These are phyloP conservation scores for Penicillium sp. DNA, from an alignment of 2,329 filamentous ascomycete species.

Conservation along the genomic window DNA sequence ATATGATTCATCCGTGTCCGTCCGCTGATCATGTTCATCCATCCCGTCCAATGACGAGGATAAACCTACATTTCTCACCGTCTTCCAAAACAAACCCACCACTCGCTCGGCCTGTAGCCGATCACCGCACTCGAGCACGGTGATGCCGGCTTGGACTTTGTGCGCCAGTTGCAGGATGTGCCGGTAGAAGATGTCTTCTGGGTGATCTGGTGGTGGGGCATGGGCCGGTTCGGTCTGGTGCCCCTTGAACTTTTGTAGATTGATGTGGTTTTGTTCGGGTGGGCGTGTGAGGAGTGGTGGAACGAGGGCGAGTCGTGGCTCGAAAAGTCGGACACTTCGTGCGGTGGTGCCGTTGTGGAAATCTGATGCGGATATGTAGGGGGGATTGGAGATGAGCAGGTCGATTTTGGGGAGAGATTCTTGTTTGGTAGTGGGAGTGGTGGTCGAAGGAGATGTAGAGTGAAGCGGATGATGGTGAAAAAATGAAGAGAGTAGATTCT, in stretches of 20 bases:
- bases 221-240: too few relatives aligned
- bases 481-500: too few relatives aligned
- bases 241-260: too few relatives aligned
- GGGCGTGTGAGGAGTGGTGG: slow-evolving; percentile 35
- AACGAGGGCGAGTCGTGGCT: slow-evolving; percentile 76
- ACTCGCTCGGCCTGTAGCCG: slow-evolving; percentile 30
- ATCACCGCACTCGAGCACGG: slow-evolving; percentile 36
- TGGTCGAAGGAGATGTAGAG: not conserved
- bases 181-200: slow-evolving; percentile 34
- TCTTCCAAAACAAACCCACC: slow-evolving; percentile 11
- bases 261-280: too few relatives aligned
- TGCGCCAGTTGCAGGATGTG: slow-evolving; percentile 25
- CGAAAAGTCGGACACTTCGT: slow-evolving; percentile 71
- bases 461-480: too few relatives aligned
- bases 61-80: too few relatives aligned
- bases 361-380: slow-evolving; percentile 68
- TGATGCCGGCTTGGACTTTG: slow-evolving; percentile 21
- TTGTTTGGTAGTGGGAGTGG: slow-evolving; percentile 7
- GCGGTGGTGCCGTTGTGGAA: slow-evolving; percentile 57
- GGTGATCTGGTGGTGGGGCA: not conserved
- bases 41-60: too few relatives aligned
- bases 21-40: too few relatives aligned
- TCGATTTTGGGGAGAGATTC: slow-evolving; percentile 41
- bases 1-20: too few relatives aligned
- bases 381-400: slow-evolving; percentile 80